Conservation (phyloP, 208 protist genomes). For the Wallacemonas sp. region DNA sequence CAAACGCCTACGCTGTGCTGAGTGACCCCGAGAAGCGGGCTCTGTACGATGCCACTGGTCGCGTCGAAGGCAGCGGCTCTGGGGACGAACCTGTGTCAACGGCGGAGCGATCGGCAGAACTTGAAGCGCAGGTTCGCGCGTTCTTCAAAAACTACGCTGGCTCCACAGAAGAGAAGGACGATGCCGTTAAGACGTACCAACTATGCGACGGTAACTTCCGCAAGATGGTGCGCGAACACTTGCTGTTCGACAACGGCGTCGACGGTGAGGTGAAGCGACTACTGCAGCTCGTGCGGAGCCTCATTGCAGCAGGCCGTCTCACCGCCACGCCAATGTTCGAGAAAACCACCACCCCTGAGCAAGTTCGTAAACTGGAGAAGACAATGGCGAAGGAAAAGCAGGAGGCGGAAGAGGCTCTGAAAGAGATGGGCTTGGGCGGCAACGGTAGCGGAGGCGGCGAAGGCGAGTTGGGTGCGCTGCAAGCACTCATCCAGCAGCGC, state of each 20-base stretch:
- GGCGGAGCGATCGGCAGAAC: conserved; percentile 61
- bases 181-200: conserved; percentile 49
- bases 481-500: conserved; percentile 65
- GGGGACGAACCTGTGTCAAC: conserved; percentile 4
- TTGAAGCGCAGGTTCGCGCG: conserved; percentile 50
- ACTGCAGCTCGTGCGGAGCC: conserved; percentile 24
- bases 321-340: conserved; percentile 32
- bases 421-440: conserved; percentile 38
- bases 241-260: conserved; percentile 81
- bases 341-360: conserved; percentile 28
- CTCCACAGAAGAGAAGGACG: conserved; percentile 59
- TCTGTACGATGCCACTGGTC: conserved; percentile 95
- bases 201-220: conserved; percentile 71
- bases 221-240: conserved; percentile 63
- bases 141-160: conserved; percentile 81
- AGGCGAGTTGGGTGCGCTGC: conserved; percentile 35
- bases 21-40: conserved; percentile 91
- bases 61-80: conserved; percentile 22
- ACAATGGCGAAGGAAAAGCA: conserved; percentile 51
- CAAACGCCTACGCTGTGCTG: conserved; percentile 96
- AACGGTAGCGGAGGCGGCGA: neutral
- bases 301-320: conserved; percentile 35
- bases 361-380: conserved; percentile 35
- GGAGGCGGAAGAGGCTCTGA: conserved; percentile 59
- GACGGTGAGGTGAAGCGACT: conserved; percentile 55